A percentile compares a stretch with the other conserved stretches of the same genome.
phyloP scores from a whole-genome alignment of 352 stramenopile species.

The Globisporangium barbulae region DNA sequence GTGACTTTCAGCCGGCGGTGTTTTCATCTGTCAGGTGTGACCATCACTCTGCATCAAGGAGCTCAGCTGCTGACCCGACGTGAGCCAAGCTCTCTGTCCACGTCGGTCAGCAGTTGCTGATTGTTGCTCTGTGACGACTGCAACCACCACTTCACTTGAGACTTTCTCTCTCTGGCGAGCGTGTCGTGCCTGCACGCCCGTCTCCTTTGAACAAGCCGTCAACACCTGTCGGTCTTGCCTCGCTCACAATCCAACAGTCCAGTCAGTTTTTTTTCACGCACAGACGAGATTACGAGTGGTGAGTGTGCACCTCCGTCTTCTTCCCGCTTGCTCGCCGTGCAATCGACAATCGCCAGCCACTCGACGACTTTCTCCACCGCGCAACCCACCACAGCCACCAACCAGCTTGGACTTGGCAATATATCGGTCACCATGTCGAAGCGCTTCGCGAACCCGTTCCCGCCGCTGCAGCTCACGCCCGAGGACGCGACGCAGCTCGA shows the following conservation, averaged over 20 bases:
- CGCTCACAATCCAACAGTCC: neutral
- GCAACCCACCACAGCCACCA: neutral
- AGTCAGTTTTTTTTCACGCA: neutral
- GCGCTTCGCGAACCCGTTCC: slow-evolving; percentile 13
- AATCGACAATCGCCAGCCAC: neutral
- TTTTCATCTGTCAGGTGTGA: neutral
- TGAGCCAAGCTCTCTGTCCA: neutral
- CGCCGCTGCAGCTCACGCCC: slow-evolving; percentile 10
- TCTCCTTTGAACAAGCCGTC: neutral
- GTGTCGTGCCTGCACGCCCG: neutral
- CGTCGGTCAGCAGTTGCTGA: neutral
- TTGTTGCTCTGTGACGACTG: too few species aligned
- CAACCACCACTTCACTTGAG: neutral
- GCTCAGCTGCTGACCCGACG: neutral
- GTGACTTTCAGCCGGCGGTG: neutral
- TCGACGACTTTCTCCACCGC: neutral
- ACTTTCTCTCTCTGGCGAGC: neutral
- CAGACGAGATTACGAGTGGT: neutral
- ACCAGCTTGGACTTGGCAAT: too few species aligned
- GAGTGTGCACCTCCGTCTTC: neutral
- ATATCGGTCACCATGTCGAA: neutral
- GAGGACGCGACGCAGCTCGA: slow-evolving; percentile 13
- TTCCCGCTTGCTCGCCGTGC: too few species aligned
- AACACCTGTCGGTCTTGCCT: neutral
- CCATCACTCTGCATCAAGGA: neutral